Evolutionary conservation across 176 grass and related monocot genomes (phyloP), one percentile per base, ranked within the genome.

Genomic region (Alopecurus myosuroides): DNA sequence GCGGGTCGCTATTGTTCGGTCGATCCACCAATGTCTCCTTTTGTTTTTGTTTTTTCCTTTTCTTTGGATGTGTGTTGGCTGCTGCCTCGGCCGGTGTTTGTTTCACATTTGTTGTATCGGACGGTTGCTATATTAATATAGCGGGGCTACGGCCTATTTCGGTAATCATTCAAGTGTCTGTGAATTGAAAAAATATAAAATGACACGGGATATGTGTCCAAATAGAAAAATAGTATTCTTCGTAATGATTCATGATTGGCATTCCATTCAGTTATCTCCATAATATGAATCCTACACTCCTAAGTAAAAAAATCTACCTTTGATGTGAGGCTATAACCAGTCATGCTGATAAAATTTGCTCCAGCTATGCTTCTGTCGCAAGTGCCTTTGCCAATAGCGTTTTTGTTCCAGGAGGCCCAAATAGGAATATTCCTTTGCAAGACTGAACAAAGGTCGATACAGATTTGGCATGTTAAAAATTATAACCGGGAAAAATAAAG

Each of bases 351-450:
- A 89, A 98, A 98, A 85, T 95, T 98, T 84, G 95, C 91, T 88
- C 92, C 95, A 86, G 95, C 89, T n/a, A n/a, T n/a, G n/a, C n/a
- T 94, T 95, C 95, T 62, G 95, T 98, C 78, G 95, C 93, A 74
- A 98, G 95, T 85, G 95, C 95, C 85, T 98, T 98, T 69, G 95
- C 95, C 72, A 98, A 83, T 84, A 98, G 93, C 70, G 95, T 98
- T 90, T 98, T 98, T 37, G 95, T 98, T 79, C 95, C 95, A 68
- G 95, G 95, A 86, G 96, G 96, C 52, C 93, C 96, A 87, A 98
- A 98, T 65, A 98, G 93, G 81, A 98, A 90, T 71, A 98, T 87
- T 66, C 96, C 96, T 92, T 95, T 98, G 89, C 96, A 98, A 60
- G 93, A 93, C 96, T 98, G 85, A 86, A 52, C 65, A 83, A 83